These are phyloP conservation scores for Effrenium voratum DNA, from an alignment of 73 alveolate species.

Conservation along the genomic window DNA sequence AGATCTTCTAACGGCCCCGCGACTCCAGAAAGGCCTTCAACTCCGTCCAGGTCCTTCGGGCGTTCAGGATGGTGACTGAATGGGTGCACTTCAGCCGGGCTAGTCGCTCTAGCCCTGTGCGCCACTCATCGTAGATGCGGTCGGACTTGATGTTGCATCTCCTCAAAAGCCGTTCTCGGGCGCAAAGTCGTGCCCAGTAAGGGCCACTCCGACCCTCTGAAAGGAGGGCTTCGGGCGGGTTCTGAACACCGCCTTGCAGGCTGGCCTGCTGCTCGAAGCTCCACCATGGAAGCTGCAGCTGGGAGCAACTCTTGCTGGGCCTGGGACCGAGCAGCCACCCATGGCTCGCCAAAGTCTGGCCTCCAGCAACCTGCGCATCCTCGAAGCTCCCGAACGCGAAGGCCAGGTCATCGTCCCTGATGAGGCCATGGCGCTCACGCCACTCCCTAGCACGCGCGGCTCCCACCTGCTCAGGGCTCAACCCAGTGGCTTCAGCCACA, in stretches of 20 bases:
- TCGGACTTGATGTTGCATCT: neutral
- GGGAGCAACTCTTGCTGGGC: neutral
- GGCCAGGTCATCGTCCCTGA: neutral
- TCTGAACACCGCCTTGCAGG: neutral
- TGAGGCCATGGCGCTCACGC: neutral
- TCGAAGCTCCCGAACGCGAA: neutral
- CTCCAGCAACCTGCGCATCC: neutral
- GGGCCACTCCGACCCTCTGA: neutral
- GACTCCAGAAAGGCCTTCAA: neutral
- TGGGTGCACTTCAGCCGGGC: neutral
- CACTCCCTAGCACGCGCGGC: neutral
- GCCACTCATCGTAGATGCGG: neutral
- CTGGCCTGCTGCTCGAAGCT: neutral
- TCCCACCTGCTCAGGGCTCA: too few species aligned
- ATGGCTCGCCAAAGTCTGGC: neutral
- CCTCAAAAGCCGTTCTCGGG: neutral
- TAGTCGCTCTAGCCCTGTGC: neutral
- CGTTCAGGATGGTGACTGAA: neutral
- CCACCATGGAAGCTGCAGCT: neutral
- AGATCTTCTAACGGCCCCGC: neutral
- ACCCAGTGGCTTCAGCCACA: neutral
- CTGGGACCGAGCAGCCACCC: neutral
- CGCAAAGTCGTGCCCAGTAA: neutral
- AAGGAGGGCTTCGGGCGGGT: neutral
- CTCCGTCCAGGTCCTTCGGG: neutral